Percentiles rank a stretch among this genome's conserved stretches.
Conservation (phyloP, 2,329 filamentous ascomycete genomes). For the Colletotrichum destructivum region DNA sequence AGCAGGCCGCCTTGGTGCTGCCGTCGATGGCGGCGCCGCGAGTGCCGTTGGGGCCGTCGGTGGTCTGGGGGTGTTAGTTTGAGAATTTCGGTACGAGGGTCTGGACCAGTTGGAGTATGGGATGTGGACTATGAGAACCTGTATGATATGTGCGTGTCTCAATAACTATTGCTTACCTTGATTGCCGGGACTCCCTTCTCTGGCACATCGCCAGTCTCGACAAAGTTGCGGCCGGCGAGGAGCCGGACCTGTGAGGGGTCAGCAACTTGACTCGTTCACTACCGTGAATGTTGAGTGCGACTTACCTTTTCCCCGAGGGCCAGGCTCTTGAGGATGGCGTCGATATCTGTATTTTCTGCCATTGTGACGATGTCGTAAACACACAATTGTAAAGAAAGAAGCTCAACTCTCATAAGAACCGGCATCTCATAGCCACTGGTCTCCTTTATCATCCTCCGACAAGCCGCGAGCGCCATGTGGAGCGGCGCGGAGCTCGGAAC, state of each 20-base stretch:
- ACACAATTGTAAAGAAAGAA: not conserved
- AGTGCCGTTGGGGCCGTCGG: conserved; percentile 42
- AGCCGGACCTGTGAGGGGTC: conserved; percentile 28
- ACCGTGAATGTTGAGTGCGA: not conserved
- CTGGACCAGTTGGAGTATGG: too few relatives aligned
- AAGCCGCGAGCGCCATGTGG: not conserved
- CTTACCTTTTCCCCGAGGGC: conserved; percentile 51
- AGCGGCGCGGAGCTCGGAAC: conserved; percentile 31
- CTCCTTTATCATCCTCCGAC: conserved; percentile 27
- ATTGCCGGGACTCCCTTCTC: conserved; percentile 35
- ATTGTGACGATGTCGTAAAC: not conserved
- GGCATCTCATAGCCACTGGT: not conserved
- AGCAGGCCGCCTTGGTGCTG: conserved; percentile 52
- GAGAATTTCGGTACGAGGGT: too few relatives aligned
- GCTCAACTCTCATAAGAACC: not conserved
- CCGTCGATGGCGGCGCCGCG: conserved; percentile 41
- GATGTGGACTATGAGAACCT: too few relatives aligned
- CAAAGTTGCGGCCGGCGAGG: conserved; percentile 39
- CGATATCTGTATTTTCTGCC: conserved; percentile 38
- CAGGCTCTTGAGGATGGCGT: conserved; percentile 49
- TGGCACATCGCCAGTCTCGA: conserved; percentile 32
- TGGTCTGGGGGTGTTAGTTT: conserved; percentile 3
- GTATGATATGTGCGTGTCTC: not conserved
- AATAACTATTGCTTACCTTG: not conserved
- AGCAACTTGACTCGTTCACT: not conserved